Evolutionary conservation across 257 asterid genomes (phyloP), one percentile per base, ranked within the genome.

Genomic region (Solanum habrochaites): DNA sequence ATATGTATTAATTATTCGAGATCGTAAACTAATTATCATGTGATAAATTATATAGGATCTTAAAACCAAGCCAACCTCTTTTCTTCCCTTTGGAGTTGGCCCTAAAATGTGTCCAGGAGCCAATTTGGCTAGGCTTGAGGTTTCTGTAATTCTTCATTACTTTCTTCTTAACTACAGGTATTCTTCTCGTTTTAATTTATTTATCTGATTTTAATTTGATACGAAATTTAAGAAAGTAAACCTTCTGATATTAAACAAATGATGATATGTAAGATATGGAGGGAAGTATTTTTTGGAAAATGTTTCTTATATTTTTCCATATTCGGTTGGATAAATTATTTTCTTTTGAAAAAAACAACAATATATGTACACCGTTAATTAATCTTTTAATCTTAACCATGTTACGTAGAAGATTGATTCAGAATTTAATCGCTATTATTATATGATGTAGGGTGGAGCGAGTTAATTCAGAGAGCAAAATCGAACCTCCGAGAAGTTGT

Each of bases 81-180:
- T 74, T 74, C 27, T 74, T 39, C 82, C 82, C 11, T 74, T 74
- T 40, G 82, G 82, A 39, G 23, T 74, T 39, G 82, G 82, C 56
- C 82, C 27, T 6, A 74, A 23, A 74, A 18, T 74, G 82, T 74
- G 82, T 2, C 52, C 82, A 39, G 82, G 82, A 74, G 27, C 82
- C 32, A 39, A 37, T 74, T 74, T 74, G 56, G 56, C 27, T 16
- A 74, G 32, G 52, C 82, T 74, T 40, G 82, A 74, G 32, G 56
- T 74, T 74, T 23, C 31, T 39, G 82, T 74, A 6, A 21, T 74
- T 74, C 82, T 74, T 74, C 82, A 74, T 74, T 39, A 74, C 56
- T 74, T 21, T 23, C 18, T 74, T 39, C 82, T 39, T 74, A 8
- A 74, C 56, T 40, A 39, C 82, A 74, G 56, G 82, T 74, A n/a